These are phyloP conservation scores for Tympanopsis confertula DNA, from an alignment of 2,329 filamentous ascomycete genomes.

Conservation along the genomic window DNA sequence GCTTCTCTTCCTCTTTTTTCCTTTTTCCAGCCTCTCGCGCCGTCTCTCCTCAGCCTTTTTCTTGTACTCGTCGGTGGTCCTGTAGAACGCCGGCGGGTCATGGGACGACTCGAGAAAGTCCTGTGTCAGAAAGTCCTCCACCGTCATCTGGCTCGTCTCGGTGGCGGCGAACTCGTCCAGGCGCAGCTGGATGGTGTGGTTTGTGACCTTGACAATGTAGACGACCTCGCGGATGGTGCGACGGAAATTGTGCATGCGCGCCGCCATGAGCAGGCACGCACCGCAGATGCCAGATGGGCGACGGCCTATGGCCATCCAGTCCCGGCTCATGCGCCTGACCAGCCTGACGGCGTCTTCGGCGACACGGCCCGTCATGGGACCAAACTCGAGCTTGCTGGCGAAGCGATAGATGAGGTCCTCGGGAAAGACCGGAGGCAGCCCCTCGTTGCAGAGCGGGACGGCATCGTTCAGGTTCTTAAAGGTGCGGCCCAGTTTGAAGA, in stretches of 20 bases:
- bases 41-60: conserved; percentile 35
- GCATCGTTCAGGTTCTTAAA: conserved; percentile 74
- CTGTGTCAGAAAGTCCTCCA: conserved; percentile 70
- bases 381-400: conserved; percentile 84
- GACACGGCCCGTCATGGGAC: conserved; percentile 67
- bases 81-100: conserved; percentile 75
- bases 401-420: conserved; percentile 89
- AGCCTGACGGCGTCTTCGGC: conserved; percentile 80
- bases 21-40: conserved; percentile 22
- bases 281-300: conserved; percentile 89
- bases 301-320: conserved; percentile 94
- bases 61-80: conserved; percentile 47
- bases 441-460: conserved; percentile 57
- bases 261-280: conserved; percentile 85
- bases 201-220: conserved; percentile 95
- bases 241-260: conserved; percentile 95
- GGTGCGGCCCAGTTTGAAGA: conserved; percentile 80
- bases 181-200: conserved; percentile 82
- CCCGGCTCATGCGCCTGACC: conserved; percentile 82
- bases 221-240: conserved; percentile 87
- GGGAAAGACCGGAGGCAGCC: conserved; percentile 61
- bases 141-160: conserved; percentile 71
- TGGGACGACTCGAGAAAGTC: conserved; percentile 63
- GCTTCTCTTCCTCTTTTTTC: conserved; percentile 2
- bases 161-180: conserved; percentile 85